A percentile compares a stretch with the other conserved stretches of the same genome.
Evolutionary conservation across 768 basidiomycete species (phyloP).

Genomic region (Stropharia rugosoannulata): DNA sequence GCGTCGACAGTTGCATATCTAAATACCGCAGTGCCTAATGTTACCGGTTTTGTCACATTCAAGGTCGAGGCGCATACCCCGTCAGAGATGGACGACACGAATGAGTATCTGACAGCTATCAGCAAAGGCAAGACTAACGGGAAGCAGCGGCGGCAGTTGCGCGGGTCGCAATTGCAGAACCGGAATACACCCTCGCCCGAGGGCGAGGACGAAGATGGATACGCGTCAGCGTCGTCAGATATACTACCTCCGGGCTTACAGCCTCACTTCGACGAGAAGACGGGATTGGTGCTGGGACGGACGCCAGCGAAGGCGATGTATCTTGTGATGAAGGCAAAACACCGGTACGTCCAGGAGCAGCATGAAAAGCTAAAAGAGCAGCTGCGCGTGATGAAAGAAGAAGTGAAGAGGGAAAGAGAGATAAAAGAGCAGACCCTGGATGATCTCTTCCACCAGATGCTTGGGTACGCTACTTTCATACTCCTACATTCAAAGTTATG

Average conservation of each 20-base stretch:
- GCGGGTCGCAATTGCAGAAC: constrained; percentile 15
- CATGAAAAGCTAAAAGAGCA: constrained; percentile 68
- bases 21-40: constrained; percentile 21
- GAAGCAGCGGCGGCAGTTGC: constrained; percentile 12
- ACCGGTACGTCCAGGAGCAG: constrained; percentile 65
- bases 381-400: constrained; percentile 50
- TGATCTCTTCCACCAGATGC: constrained; percentile 28
- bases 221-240: constrained; percentile 37
- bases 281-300: constrained; percentile 67
- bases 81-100: constrained; percentile 36
- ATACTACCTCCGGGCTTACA: constrained; percentile 54
- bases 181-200: constrained; percentile 19
- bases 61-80: constrained; percentile 55
- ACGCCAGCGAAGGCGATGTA: constrained; percentile 74
- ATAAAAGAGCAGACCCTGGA: constrained; percentile 66
- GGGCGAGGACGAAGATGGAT: constrained; percentile 37
- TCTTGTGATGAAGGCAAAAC: constrained; percentile 73
- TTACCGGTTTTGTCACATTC: constrained; percentile 55
- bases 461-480: constrained; percentile 21
- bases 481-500: background rate
- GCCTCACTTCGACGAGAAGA: constrained; percentile 50
- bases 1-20: constrained; percentile 22
- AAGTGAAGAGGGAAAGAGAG: constrained; percentile 50
- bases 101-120: constrained; percentile 16
- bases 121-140: constrained; percentile 16